Conservation (phyloP, 2,329 filamentous ascomycete genomes). For the Blastomyces emzantsi region DNA sequence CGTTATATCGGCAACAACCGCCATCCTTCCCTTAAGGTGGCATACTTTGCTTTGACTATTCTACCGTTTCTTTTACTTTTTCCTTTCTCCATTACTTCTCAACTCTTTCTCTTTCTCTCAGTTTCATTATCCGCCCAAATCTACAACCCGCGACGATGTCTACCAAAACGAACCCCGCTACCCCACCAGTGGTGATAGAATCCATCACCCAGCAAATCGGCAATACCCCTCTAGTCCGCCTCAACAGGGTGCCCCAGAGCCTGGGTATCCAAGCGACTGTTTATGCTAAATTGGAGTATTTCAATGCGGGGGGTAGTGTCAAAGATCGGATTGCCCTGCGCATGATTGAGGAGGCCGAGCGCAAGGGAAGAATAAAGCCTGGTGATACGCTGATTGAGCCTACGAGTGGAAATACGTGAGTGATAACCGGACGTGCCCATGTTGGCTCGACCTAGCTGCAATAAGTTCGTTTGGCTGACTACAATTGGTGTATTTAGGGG, state of each 20-base stretch:
- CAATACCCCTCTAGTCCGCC: slow-evolving; percentile 86
- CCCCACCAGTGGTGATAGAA: slow-evolving; percentile 49
- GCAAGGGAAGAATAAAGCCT: slow-evolving; percentile 84
- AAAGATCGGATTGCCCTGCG: slow-evolving; percentile 93
- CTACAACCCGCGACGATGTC: slow-evolving; percentile 1
- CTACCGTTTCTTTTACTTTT: background rate
- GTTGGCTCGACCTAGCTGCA: background rate
- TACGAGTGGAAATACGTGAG: slow-evolving; percentile 83
- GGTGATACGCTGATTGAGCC: slow-evolving; percentile 97
- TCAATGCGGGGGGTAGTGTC: slow-evolving; percentile 88
- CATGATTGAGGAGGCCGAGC: slow-evolving; percentile 96
- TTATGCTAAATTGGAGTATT: slow-evolving; percentile 85
- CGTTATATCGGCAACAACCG: background rate
- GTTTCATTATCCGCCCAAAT: background rate
- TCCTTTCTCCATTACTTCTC: background rate
- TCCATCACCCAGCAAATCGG: slow-evolving; percentile 82
- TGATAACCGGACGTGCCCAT: slow-evolving; percentile 11
- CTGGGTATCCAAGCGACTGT: slow-evolving; percentile 82
- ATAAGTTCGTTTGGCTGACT: background rate
- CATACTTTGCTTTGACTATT: background rate
- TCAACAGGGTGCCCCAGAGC: slow-evolving; percentile 88
- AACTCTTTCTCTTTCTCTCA: background rate
- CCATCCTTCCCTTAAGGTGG: background rate
- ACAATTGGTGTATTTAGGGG: slow-evolving; percentile 46
- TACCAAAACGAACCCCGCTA: slow-evolving; percentile 33